Evolutionary conservation across 345 rosid genomes (phyloP).

Genomic region (Heritiera fomes): DNA sequence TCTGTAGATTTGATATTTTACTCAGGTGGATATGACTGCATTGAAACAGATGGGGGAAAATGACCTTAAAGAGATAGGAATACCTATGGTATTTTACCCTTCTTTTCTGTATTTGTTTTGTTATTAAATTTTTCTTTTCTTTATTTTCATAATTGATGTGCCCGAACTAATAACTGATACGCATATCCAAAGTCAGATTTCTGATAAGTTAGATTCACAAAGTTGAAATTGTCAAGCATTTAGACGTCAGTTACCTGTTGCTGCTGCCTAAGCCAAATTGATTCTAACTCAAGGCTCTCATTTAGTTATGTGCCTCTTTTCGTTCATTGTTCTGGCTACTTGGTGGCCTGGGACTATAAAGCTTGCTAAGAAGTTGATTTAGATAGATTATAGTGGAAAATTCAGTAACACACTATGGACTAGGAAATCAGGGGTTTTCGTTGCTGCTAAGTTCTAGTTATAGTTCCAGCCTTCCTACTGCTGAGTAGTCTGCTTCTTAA

Average conservation of each 20-base stretch:
- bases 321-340: neutral
- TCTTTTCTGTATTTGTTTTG: neutral
- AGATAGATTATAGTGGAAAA: constrained; percentile 2
- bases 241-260: neutral
- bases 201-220: neutral
- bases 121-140: neutral
- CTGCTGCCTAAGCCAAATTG: neutral
- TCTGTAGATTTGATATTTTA: constrained; percentile 26
- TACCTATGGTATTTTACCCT: constrained; percentile 78
- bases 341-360: constrained; percentile 3
- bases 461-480: neutral
- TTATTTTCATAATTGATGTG: neutral
- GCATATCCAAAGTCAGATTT: neutral
- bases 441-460: neutral
- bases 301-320: neutral
- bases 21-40: constrained; percentile 87
- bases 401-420: neutral
- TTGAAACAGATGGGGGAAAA: constrained; percentile 91
- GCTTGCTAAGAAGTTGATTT: constrained; percentile 10
- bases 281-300: neutral
- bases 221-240: neutral
- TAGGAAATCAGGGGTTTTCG: neutral
- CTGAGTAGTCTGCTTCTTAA: neutral
- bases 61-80: constrained; percentile 89
- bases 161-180: neutral